Evolutionary conservation across 139 green algal species (phyloP).

Genomic region (Tetradesmus obliquus): DNA sequence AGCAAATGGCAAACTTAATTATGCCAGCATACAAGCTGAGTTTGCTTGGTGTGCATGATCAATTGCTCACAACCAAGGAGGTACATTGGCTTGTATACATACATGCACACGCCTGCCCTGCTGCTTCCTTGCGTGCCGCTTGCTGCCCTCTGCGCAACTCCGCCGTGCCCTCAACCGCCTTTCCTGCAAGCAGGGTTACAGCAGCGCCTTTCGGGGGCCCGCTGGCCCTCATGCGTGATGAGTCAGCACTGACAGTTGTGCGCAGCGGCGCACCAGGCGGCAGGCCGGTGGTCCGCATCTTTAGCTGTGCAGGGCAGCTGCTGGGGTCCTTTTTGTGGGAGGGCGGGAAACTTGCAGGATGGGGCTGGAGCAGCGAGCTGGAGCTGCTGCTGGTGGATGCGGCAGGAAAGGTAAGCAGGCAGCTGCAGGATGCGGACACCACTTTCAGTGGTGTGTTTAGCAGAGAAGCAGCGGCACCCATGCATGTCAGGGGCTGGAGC

Average conservation of each 20-base stretch:
- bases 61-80: too few relatives aligned
- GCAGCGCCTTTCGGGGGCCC: conserved; percentile 79
- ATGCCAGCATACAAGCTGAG: background rate
- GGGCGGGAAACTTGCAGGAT: conserved; percentile 65
- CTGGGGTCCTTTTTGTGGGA: conserved; percentile 81
- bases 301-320: conserved; percentile 64
- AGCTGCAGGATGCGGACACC: background rate
- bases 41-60: too few relatives aligned
- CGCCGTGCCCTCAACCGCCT: background rate
- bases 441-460: too few relatives aligned
- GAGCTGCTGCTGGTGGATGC: conserved; percentile 82
- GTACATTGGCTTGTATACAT: background rate
- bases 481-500: background rate
- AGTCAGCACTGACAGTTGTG: conserved; percentile 82
- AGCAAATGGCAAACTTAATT: background rate
- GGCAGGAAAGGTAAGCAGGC: conserved; percentile 59
- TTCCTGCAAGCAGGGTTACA: conserved; percentile 57
- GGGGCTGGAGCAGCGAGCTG: conserved; percentile 82
- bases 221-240: conserved; percentile 86
- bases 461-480: background rate
- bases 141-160: background rate
- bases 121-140: background rate
- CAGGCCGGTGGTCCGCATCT: conserved; percentile 75
- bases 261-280: conserved; percentile 30
- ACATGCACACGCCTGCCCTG: background rate